A percentile compares a stretch with the other conserved stretches of the same genome.
phyloP scores from a whole-genome alignment of 768 basidiomycete genomes.

The Leccinum imitatum region DNA sequence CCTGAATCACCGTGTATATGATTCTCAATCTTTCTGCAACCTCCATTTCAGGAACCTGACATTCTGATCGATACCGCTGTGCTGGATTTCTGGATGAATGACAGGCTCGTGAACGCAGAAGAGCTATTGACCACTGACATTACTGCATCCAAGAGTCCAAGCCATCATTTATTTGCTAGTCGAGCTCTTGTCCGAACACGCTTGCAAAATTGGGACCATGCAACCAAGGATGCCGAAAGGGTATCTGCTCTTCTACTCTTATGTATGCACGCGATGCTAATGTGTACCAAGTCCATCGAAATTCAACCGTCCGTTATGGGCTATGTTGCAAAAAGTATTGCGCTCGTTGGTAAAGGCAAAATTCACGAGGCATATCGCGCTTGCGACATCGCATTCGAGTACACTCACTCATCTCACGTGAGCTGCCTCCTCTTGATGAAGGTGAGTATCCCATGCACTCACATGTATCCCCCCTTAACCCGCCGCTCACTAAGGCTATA shows the following conservation, averaged over 20 bases:
- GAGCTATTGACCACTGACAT: background rate
- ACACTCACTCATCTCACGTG: background rate
- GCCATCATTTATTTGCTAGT: background rate
- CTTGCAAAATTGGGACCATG: background rate
- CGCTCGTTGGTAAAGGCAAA: background rate
- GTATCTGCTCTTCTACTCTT: background rate
- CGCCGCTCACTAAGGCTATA: background rate
- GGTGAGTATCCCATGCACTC: background rate
- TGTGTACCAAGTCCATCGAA: background rate
- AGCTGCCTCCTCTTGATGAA: background rate
- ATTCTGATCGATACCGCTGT: background rate
- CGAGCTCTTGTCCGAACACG: background rate
- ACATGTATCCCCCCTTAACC: background rate
- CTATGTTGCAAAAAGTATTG: background rate
- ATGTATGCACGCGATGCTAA: background rate
- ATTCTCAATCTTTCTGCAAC: background rate
- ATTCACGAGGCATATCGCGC: background rate
- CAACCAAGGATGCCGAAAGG: background rate
- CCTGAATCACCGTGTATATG: background rate
- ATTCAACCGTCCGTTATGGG: background rate
- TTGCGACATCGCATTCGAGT: background rate
- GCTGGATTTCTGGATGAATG: background rate
- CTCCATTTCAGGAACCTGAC: background rate
- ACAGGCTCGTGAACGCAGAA: background rate
- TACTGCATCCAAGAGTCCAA: background rate